A percentile compares a stretch with the other conserved stretches of the same genome.
Conservation (phyloP, 208 protist genomes). For the Leishmania major region DNA sequence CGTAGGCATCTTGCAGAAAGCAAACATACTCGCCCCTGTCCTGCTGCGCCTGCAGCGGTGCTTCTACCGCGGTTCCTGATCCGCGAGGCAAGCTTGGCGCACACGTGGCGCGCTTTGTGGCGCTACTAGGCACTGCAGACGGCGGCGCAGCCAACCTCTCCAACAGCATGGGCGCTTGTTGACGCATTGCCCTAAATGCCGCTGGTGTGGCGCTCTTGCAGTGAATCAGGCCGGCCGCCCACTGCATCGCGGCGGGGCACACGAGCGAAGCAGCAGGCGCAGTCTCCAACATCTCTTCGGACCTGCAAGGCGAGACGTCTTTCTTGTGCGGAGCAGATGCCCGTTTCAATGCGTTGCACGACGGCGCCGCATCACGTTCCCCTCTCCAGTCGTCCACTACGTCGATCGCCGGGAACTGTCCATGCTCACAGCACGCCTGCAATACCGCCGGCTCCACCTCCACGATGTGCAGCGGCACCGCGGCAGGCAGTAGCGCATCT, state of each 20-base stretch:
- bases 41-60: not conserved
- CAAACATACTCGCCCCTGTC: slow-evolving; percentile 3
- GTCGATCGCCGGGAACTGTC: slow-evolving; percentile 42
- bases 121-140: too few relatives aligned
- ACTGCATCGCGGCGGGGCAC: not conserved
- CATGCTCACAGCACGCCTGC: slow-evolving; percentile 45
- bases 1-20: slow-evolving; percentile 48
- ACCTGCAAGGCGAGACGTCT: not conserved
- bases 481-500: slow-evolving; percentile 43
- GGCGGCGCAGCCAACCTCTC: not conserved
- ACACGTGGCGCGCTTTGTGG: not conserved
- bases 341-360: not conserved
- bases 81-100: not conserved
- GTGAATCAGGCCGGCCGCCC: not conserved
- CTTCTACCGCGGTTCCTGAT: not conserved
- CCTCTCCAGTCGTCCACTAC: not conserved
- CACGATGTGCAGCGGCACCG: slow-evolving; percentile 68
- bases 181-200: slow-evolving; percentile 7
- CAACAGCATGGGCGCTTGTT: not conserved
- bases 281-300: not conserved
- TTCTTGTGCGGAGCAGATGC: not conserved
- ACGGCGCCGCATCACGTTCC: not conserved
- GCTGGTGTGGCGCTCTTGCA: not conserved
- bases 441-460: slow-evolving; percentile 80
- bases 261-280: not conserved